Base-by-base conservation (phyloP, 345 rosid genomes). In the Citrus inodora region DNA sequence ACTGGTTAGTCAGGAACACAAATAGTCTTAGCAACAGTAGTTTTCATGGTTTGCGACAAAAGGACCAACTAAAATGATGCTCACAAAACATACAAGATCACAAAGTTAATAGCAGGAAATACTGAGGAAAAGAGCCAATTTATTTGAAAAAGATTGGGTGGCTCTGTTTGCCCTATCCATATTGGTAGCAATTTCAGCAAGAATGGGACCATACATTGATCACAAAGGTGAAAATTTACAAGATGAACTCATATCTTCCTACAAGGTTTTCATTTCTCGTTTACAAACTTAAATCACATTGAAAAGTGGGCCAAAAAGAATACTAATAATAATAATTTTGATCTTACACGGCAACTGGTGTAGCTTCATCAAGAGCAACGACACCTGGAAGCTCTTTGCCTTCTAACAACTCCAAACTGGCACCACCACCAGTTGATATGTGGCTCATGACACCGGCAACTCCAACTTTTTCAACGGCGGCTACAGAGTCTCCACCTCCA, bases 371-470 rank as follows among this genome's bases (percentile, higher is more conserved):
- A 14, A 93, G 92, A 75, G 97, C 97, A 40, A 91, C 78, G 67
- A 93, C 95, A 85, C 95, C 95, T 7, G 97, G 97, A 78, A 93
- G 95, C 75, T 84, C 88, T 82, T 93, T 91, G 4, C 97, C 97
- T 80, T 93, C 97, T 76, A 93, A 84, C 85, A 93, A 83, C 84
- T 93, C 97, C 90, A 93, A 90, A 85, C 97, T 91, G 24, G 97
- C 97, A 83, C 97, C 97, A 1, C 97, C 97, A 78, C 97, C 97
- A 0, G 95, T 93, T 70, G 97, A 93, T 78, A 93, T 93, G 91
- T 93, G 97, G 67, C 97, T 91, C 97, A 93, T 91, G 48, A 85
- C 89, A 40, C 85, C 85, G 37, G 97, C 97, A 78, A 93, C 89
- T 78, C 95, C 97, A 0, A 89, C 95, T 81, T 93, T 91, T 71